These are phyloP conservation scores for Chrysochromulina parva DNA, from an alignment of 78 protist genomes.

Conservation along the genomic window DNA sequence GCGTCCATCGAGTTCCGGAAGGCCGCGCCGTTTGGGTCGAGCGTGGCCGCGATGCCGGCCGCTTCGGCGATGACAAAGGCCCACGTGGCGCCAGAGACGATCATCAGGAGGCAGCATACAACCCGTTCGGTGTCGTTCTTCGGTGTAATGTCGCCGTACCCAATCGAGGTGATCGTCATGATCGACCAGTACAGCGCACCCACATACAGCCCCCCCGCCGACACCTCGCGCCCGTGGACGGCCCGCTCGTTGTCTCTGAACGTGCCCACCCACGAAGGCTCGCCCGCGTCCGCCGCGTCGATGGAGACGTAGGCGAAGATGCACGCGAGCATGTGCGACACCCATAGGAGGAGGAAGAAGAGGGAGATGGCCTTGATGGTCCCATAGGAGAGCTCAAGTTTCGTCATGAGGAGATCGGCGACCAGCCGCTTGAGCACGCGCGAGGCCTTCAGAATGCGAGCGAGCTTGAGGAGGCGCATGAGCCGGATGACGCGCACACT, in stretches of 20 bases:
- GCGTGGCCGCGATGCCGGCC: background rate
- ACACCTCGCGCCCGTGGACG: background rate
- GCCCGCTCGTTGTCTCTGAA: background rate
- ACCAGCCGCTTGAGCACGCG: too few species aligned
- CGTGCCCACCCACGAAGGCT: background rate
- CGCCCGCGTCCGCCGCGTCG: background rate
- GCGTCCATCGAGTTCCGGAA: background rate
- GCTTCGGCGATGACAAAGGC: background rate
- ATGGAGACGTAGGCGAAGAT: background rate
- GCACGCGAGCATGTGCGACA: background rate
- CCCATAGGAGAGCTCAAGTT: too few species aligned
- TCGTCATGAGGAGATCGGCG: too few species aligned
- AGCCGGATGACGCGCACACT: too few species aligned
- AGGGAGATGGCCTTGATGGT: too few species aligned
- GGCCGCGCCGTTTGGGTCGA: background rate
- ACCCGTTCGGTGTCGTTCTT: background rate
- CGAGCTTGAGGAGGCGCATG: too few species aligned
- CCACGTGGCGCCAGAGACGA: background rate
- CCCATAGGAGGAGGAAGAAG: background rate
- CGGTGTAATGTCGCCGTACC: background rate
- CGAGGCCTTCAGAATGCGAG: too few species aligned
- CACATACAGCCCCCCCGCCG: background rate
- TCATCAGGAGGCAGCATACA: background rate
- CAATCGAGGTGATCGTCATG: background rate
- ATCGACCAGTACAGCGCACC: background rate